Base-by-base conservation (phyloP, 2,329 filamentous ascomycete species). In the Gnomoniopsis sp. region DNA sequence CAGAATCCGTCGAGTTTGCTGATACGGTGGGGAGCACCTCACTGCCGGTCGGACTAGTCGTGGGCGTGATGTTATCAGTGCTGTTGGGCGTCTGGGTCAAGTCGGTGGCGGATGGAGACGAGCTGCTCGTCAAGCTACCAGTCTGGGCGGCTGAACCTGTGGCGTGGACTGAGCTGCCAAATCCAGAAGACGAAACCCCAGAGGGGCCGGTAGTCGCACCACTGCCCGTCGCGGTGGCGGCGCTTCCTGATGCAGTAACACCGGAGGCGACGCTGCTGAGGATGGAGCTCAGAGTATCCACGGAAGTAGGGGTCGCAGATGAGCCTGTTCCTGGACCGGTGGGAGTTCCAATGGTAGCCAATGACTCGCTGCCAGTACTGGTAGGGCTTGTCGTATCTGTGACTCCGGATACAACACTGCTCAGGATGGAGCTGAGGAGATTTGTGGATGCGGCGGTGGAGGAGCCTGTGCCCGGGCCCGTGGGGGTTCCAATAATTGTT, bases 31-130 rank as follows among this genome's bases (percentile, higher is more conserved):
- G 48, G 3, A 36, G 46, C 21, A 51, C 49, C 41, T 43, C n/a
- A 47, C 52, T 51, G 19, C 50, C 38, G 33, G 50, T 55, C 52
- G 55, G 36, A 30, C 11, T 55, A 22, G 26, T 22, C 15, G 52
- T 48, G 2, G 54, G 51, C 44, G 53, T 17, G 19, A 56, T 57
- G 34, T 52, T 59, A 38, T 36, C 36, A 2, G 63, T 65, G 12
- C 36, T 53, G 51, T 63, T 64, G 23, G 52, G 54, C n/a, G 52
- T 53, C 26, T 58, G 41, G 21, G 58, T n/a, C 14, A 58, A 14
- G 2, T 60, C 58, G 30, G 49, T 57, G 34, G 26, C 48, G 15
- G 58, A 14, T 7, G 41, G 6, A 17, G n/a, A 30, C 12, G 22
- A 44, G 8, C 43, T 55, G 33, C 41, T 48, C 41, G 43, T 59